Percentiles rank a stretch among this genome's conserved stretches.
phyloP scores from a whole-genome alignment of 371 early-diverging fungal genomes.

The Circinella minor region DNA sequence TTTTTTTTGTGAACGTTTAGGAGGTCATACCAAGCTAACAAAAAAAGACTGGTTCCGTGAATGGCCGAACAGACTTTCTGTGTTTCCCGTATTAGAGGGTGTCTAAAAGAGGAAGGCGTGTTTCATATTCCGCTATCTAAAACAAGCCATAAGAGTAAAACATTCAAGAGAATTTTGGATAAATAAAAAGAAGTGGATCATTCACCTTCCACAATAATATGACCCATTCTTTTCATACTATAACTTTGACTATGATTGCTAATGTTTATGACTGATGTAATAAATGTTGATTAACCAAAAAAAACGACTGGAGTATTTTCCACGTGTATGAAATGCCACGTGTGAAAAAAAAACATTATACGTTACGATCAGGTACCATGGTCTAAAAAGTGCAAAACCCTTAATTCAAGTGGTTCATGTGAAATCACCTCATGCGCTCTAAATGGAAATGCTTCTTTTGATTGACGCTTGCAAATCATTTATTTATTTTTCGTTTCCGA shows the following conservation, averaged over 20 bases:
- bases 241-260: no score
- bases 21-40: neutral
- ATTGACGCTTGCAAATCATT: constrained; percentile 5
- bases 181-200: no score
- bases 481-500: constrained; percentile 3
- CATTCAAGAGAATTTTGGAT: no score
- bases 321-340: constrained; percentile 4
- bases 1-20: no score
- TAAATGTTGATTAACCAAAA: no score
- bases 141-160: no score
- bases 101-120: neutral
- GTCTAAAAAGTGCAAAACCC: neutral
- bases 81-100: neutral
- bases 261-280: no score
- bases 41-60: neutral
- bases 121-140: neutral
- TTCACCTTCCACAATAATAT: no score
- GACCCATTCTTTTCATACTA: no score
- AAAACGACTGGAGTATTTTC: no score
- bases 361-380: neutral
- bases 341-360: neutral
- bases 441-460: neutral
- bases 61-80: neutral
- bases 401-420: neutral
- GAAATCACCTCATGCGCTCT: constrained; percentile 1